Percentiles rank a stretch among this genome's conserved stretches.
phyloP scores from a whole-genome alignment of 495 filamentous ascomycete species.

The Pseudevernia furfuracea region DNA sequence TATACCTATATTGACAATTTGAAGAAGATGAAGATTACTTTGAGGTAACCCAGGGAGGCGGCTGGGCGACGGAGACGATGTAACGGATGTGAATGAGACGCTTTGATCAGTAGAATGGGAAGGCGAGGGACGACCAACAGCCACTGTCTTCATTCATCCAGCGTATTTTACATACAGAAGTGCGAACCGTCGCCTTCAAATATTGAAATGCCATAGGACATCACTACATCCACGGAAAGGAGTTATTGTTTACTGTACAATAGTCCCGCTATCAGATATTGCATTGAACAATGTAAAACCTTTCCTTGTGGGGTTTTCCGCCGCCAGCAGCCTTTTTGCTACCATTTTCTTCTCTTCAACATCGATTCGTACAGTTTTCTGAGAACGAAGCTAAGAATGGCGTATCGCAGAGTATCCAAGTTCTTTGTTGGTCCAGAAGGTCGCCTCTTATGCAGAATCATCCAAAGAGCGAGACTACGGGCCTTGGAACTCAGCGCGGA shows the following conservation, averaged over 20 bases:
- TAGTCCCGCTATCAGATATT: neutral
- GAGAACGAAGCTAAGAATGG: too few species aligned
- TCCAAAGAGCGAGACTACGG: too few species aligned
- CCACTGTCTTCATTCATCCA: neutral
- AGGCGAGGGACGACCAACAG: neutral
- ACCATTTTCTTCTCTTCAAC: neutral
- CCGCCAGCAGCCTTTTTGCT: neutral
- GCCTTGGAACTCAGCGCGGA: too few species aligned
- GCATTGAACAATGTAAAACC: too few species aligned
- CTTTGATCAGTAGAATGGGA: neutral
- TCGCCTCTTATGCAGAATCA: too few species aligned
- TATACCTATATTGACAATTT: neutral
- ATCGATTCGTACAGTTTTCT: too few species aligned
- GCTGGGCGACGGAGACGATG: neutral
- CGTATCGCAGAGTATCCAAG: too few species aligned
- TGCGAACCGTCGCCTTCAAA: neutral
- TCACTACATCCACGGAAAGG: neutral
- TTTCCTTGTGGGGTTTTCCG: neutral
- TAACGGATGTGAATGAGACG: neutral
- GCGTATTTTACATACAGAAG: neutral
- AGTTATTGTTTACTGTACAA: neutral
- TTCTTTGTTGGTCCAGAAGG: too few species aligned
- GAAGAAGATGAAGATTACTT: neutral
- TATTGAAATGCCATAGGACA: neutral
- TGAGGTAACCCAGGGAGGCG: neutral